Evolutionary conservation across 140 eudicot genomes (phyloP), one percentile per base, ranked within the genome.

Genomic region (Bidens hawaiensis): DNA sequence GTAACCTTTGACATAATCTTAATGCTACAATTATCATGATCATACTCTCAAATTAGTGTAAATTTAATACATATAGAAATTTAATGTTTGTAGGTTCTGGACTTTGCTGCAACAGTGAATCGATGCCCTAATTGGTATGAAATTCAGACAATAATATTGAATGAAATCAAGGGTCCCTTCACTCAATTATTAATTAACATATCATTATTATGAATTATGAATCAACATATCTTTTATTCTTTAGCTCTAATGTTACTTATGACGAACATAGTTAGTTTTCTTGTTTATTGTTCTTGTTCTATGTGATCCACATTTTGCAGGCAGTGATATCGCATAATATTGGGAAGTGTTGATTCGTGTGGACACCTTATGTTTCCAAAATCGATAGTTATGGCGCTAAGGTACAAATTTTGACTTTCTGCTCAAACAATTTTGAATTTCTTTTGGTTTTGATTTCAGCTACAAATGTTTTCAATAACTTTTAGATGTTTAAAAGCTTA

Each of bases 91-190:
- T 75, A 88, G 96, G 96, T 88, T 60, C 14, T 80, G 75, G 85
- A 80, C 28, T 78, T 95, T 27, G n/a, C n/a, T n/a, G 72, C 85
- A 8, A 4, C 82, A 48, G 82, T 82, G 70, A 81, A 76, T 46
- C 90, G 85, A 62, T 88, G 94, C 72, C 90, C 96, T 71, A 94
- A 88, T 61, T 80, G 87, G 14, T 72, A 90, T 2, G 96, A 88
- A 80, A 80, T 88, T 52, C 96, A 88, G 79, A 88, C 94, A 62
- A 68, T 88, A 4, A 81, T 70, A 52, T 85, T 82, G 66, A 80
- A 81, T 14, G 80, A 77, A 42, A 79, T 72, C 38, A 84, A 82
- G 60, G 71, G 96, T 88, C 75, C 36, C 94, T 59, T 26, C 16
- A 22, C 47, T 6, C n/a, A 25, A 25, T 16, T 36, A 18, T 26